phyloP scores from a whole-genome alignment of 2,329 filamentous ascomycete species.

The Ceratocystis papillata region DNA sequence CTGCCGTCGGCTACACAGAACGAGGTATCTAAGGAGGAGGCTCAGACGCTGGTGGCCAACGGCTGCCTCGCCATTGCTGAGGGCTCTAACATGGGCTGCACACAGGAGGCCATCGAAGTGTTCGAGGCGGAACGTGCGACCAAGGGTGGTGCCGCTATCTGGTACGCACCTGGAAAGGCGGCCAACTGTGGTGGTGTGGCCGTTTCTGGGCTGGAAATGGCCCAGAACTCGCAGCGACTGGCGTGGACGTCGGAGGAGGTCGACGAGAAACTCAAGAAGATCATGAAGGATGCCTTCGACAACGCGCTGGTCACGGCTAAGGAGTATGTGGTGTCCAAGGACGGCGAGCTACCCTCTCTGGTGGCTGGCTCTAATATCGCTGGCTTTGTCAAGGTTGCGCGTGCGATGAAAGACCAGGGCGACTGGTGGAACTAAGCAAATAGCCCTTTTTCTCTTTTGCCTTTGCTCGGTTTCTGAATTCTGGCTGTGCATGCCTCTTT shows the following conservation, averaged over 20 bases:
- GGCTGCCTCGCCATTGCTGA: slow-evolving; percentile 84
- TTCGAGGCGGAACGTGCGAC: slow-evolving; percentile 71
- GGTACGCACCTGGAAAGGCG: slow-evolving; percentile 96
- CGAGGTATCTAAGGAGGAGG: slow-evolving; percentile 88
- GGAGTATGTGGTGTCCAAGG: slow-evolving; percentile 67
- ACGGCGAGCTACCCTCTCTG: slow-evolving; percentile 78
- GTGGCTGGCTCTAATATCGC: slow-evolving; percentile 96
- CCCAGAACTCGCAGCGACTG: slow-evolving; percentile 84
- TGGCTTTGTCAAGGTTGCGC: slow-evolving; percentile 90
- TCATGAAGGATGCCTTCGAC: slow-evolving; percentile 91
- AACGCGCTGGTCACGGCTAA: slow-evolving; percentile 81
- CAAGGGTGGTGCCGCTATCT: slow-evolving; percentile 61
- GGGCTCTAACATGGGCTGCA: slow-evolving; percentile 98
- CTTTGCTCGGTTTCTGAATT: background rate
- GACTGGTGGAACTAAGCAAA: slow-evolving; percentile 62
- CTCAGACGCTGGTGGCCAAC: slow-evolving; percentile 62
- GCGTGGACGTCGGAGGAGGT: slow-evolving; percentile 84
- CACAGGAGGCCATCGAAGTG: slow-evolving; percentile 82
- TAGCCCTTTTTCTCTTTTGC: background rate
- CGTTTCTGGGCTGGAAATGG: slow-evolving; percentile 96
- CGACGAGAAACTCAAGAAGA: slow-evolving; percentile 76
- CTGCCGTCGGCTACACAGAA: slow-evolving; percentile 95
- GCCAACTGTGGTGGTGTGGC: slow-evolving; percentile 96
- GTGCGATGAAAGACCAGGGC: slow-evolving; percentile 91
- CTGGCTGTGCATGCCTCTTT: background rate